Base-by-base conservation (phyloP, 1,139 yeast genomes). In the Geotrichum europaeum region DNA sequence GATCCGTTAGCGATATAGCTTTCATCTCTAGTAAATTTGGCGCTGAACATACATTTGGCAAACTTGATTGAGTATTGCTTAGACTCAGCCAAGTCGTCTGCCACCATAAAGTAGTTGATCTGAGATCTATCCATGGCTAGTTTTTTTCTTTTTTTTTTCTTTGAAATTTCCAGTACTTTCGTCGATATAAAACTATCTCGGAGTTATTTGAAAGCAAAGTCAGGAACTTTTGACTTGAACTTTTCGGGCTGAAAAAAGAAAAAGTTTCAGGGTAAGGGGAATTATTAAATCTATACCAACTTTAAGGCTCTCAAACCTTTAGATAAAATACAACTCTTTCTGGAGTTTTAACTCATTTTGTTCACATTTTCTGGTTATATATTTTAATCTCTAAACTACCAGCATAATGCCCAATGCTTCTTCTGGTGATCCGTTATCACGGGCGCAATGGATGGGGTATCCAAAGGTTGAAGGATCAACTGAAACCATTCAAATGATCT, bases 401-500 rank as follows among this genome's bases (percentile, higher is more conserved):
- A 6, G 9, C 32, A 34, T 12, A 40, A 40, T 40, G 47, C 18
- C 47, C 18, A 40, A 40, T 40, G 20, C 18, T n/a, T 32, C 30
- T 4, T 52, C 55, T 34, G 34, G 49, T 22, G 57, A 49, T 15
- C 15, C 53, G 36, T 51, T 45, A 13, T 7, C 22, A 49, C 40
- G 53, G 30, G 36, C 60, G 32, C 68, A 66, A 55, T 70, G 76
- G 75, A 64, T 69, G 25, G 75, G 75, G 34, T 65, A 67, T 47
- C 72, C 76, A 3, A 58, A 57, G 7, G 70, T 75, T 28, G 64
- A 67, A 34, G 77, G 78, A 25, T 51, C 66, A 25, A 60, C 69
- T 9, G 73, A 68, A 51, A 56, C 69, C 15, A 58, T 65, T 24
- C 74, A 69, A 57, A 70, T 75, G 69, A 63, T 69, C 24, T 69